These are phyloP conservation scores for Alternaria dauci DNA, from an alignment of 2,329 filamentous ascomycete genomes.

Conservation along the genomic window DNA sequence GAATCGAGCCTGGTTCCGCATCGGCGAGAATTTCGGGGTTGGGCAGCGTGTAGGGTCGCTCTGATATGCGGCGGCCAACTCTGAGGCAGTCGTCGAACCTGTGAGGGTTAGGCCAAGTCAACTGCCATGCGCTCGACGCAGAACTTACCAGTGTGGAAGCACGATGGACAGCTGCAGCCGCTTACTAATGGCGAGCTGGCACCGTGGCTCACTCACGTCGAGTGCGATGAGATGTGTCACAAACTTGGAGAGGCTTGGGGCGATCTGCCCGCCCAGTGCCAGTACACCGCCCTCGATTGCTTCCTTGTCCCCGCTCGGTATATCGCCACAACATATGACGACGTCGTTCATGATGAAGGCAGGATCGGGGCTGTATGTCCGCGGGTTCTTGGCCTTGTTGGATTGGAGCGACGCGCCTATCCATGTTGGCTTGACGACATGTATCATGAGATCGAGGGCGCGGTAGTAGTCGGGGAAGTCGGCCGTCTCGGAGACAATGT, in stretches of 20 bases:
- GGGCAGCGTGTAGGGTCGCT: slow-evolving; percentile 84
- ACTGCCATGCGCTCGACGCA: not conserved
- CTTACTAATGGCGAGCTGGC: slow-evolving; percentile 68
- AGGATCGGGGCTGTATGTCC: slow-evolving; percentile 90
- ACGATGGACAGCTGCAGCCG: slow-evolving; percentile 80
- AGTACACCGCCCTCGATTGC: slow-evolving; percentile 89
- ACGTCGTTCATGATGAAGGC: slow-evolving; percentile 89
- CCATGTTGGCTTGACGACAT: slow-evolving; percentile 86
- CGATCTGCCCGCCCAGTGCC: slow-evolving; percentile 86
- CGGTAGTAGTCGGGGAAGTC: slow-evolving; percentile 89
- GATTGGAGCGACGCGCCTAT: slow-evolving; percentile 74
- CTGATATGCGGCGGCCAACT: slow-evolving; percentile 88
- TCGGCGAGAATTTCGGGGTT: slow-evolving; percentile 77
- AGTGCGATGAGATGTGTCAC: slow-evolving; percentile 92
- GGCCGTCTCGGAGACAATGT: slow-evolving; percentile 78
- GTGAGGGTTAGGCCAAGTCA: slow-evolving; percentile 20
- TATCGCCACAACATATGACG: slow-evolving; percentile 80
- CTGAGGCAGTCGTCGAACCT: slow-evolving; percentile 98
- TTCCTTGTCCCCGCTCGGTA: slow-evolving; percentile 87
- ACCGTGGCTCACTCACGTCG: slow-evolving; percentile 76
- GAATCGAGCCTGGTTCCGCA: slow-evolving; percentile 35
- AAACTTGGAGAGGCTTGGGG: slow-evolving; percentile 72
- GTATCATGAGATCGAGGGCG: slow-evolving; percentile 78
- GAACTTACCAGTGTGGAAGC: slow-evolving; percentile 83
- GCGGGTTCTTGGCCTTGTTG: slow-evolving; percentile 75